Evolutionary conservation across 1,139 yeast species (phyloP).

Genomic region (Komagataea norvegica): DNA sequence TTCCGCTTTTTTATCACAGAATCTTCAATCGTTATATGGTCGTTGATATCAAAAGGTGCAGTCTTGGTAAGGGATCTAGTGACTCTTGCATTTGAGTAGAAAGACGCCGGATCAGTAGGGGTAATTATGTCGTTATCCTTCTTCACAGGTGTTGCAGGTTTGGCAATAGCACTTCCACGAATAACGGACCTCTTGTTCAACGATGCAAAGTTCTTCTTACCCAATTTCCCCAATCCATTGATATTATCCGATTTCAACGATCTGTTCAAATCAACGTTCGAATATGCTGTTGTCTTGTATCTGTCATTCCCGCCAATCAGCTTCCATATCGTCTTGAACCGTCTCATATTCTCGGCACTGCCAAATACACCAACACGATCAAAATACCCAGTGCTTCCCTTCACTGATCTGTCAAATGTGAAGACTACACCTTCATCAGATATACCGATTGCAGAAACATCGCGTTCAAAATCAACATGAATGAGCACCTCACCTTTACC

Average conservation of each 20-base stretch:
- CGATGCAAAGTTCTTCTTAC: background rate
- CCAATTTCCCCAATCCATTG: background rate
- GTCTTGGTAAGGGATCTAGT: slow-evolving; percentile 1
- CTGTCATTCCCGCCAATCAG: background rate
- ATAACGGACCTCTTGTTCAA: background rate
- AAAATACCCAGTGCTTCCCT: background rate
- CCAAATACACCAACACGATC: slow-evolving; percentile 1
- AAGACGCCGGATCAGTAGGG: background rate
- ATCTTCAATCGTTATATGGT: background rate
- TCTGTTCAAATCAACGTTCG: background rate
- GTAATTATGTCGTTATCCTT: background rate
- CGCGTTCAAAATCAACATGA: background rate
- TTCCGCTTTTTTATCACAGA: background rate
- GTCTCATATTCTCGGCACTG: slow-evolving; percentile 1
- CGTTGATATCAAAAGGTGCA: background rate
- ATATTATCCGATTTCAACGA: background rate
- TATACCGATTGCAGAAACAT: background rate
- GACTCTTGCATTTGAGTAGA: slow-evolving; percentile 3
- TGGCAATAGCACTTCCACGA: background rate
- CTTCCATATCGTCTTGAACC: slow-evolving; percentile 1
- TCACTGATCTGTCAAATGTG: background rate
- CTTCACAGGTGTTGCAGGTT: background rate
- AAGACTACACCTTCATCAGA: slow-evolving; percentile 5
- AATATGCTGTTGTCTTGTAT: background rate
- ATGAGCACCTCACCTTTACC: too few species aligned